Evolutionary conservation across 2,329 filamentous ascomycete species (phyloP).

Genomic region (Cladophialophora psammophila): DNA sequence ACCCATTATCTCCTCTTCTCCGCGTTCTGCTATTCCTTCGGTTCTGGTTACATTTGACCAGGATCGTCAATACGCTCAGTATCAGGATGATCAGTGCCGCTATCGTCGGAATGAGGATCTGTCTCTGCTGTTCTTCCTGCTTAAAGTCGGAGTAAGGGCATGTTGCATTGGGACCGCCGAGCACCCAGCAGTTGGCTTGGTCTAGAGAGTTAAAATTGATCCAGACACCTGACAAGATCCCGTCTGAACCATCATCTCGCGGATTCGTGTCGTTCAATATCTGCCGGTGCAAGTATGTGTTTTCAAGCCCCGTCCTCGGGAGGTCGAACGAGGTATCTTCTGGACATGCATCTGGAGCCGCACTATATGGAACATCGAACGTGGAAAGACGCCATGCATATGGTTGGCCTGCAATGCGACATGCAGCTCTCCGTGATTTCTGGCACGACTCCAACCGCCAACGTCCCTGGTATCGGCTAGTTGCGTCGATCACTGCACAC

Average conservation of each 20-base stretch:
- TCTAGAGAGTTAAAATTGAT: slow-evolving; percentile 69
- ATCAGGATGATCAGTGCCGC: slow-evolving; percentile 69
- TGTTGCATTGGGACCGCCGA: slow-evolving; percentile 60
- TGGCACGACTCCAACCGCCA: slow-evolving; percentile 67
- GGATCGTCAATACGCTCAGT: slow-evolving; percentile 66
- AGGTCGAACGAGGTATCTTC: slow-evolving; percentile 60
- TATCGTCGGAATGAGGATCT: slow-evolving; percentile 67
- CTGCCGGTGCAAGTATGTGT: slow-evolving; percentile 62
- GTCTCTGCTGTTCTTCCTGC: slow-evolving; percentile 53
- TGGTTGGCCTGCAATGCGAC: slow-evolving; percentile 61
- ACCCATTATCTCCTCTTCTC: slow-evolving; percentile 61
- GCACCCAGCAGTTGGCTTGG: slow-evolving; percentile 66
- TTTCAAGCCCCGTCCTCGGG: slow-evolving; percentile 70
- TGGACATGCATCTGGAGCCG: slow-evolving; percentile 58
- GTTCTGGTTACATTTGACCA: slow-evolving; percentile 71
- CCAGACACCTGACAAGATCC: slow-evolving; percentile 54
- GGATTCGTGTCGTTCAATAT: slow-evolving; percentile 45
- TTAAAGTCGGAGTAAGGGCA: slow-evolving; percentile 64
- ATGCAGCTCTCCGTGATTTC: slow-evolving; percentile 61
- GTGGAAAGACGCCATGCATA: slow-evolving; percentile 65
- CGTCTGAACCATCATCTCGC: slow-evolving; percentile 38
- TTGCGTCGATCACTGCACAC: slow-evolving; percentile 64
- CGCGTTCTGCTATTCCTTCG: slow-evolving; percentile 60
- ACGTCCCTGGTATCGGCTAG: slow-evolving; percentile 52
- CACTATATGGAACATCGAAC: slow-evolving; percentile 52